Evolutionary conservation across 306 rosid genomes (phyloP).

Genomic region (Cajanus cajan): DNA sequence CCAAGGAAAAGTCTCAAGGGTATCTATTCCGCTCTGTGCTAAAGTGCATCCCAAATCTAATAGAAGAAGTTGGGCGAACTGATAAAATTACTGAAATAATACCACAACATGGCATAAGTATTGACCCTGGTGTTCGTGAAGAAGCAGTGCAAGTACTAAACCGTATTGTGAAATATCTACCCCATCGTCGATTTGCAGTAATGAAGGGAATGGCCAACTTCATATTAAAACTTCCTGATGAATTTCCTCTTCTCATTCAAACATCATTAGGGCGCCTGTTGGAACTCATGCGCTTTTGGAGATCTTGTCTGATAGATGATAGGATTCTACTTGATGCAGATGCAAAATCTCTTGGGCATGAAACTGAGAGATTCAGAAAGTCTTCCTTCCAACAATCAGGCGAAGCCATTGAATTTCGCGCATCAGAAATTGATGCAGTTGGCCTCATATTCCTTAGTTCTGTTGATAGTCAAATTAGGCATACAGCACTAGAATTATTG

Average conservation of each 20-base stretch:
- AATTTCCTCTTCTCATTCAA: conserved; percentile 98
- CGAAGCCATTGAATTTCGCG: conserved; percentile 79
- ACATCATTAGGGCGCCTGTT: conserved; percentile 91
- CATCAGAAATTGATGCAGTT: conserved; percentile 95
- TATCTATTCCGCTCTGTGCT: conserved; percentile 92
- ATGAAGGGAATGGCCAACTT: conserved; percentile 98
- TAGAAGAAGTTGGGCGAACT: conserved; percentile 96
- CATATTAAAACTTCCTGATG: conserved; percentile 91
- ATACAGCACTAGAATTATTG: conserved; percentile 88
- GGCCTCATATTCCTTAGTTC: conserved; percentile 98
- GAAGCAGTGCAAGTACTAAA: conserved; percentile 97
- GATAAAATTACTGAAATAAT: conserved; percentile 98
- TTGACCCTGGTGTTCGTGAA: conserved; percentile 99
- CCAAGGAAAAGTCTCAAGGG: conserved; percentile 98
- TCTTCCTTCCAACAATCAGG: conserved; percentile 74
- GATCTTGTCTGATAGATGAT: conserved; percentile 90
- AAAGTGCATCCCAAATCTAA: conserved; percentile 95
- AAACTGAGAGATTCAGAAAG: conserved; percentile 67
- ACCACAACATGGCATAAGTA: conserved; percentile 99
- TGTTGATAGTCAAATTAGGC: conserved; percentile 93
- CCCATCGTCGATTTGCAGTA: conserved; percentile 97
- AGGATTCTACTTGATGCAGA: conserved; percentile 64
- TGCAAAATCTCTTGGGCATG: conserved; percentile 48
- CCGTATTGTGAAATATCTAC: conserved; percentile 86
- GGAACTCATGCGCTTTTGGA: conserved; percentile 99